Base-by-base conservation (phyloP, 2,329 filamentous ascomycete genomes). In the Exophiala xenobiotica region DNA sequence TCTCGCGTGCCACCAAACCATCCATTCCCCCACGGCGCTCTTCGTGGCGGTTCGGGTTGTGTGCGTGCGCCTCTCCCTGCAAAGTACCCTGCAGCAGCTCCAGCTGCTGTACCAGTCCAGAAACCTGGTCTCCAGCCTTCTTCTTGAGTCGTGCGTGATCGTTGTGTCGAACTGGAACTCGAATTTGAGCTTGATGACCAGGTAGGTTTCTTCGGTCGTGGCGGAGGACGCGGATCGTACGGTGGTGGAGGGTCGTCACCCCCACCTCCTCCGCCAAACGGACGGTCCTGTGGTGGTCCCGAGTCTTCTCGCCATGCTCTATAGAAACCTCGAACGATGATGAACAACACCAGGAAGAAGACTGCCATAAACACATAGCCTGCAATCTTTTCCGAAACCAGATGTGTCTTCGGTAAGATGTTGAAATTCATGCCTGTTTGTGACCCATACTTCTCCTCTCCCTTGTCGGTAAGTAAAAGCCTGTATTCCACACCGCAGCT, bases 401-500 rank as follows among this genome's bases (percentile, higher is more conserved):
- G 37, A 43, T 42, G 33, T 37, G 47, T 44, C 23, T 49, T 37
- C n/a, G 16, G 19, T 18, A 41, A 49, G 12, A 49, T 48, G 58
- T 61, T 41, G 64, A 61, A 46, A 60, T 61, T 51, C 62, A 67
- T 61, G 26, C 59, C 19, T 64, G 66, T 38, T 63, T 72, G 37
- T 67, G 69, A 46, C 1, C 86, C 88, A 67, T 86, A 91, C 61
- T 78, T 81, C 61, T 79, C 70, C 70, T 91, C 83, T 2, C 93
- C 93, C 55, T 78, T 75, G 8, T 86, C 82, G 1, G 91, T 97
- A 46, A 97, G 74, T 0, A 87, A 69, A 5, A 97, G 71, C 11
- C 86, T 78, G 70, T 97, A 97, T 71, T 96, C 89, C 19, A 96
- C 91, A 11, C 87, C 93, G 70, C 92, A 97, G 68, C 88, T 93